Evolutionary conservation across 192 early-diverging fungal species (phyloP), one percentile per base, ranked within the genome.

Genomic region (Endogone sp.): DNA sequence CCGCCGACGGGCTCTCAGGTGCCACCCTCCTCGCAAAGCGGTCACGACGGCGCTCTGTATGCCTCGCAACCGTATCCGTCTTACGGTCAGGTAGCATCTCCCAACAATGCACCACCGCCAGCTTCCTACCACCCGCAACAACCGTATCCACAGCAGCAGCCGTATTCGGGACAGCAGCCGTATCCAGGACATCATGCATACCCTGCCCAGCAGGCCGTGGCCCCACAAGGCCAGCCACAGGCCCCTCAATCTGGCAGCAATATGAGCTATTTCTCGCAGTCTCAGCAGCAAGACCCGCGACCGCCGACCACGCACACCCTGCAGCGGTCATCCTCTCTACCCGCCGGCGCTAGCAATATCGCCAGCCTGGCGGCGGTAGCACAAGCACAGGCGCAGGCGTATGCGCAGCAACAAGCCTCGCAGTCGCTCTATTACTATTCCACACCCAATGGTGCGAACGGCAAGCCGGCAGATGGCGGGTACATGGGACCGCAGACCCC

Each of bases 391-490:
- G 37, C 37, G 44, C 56, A 55, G 27, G 55, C 55, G 31, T n/a
- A 30, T 28, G 56, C 65, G 25, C 23, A 55, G 22, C 23, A 55
- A 25, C 65, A 67, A 67, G 26, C 49, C 31, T 67, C 65, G 29
- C 65, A 67, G 26, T 67, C 65, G 29, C 37, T 67, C 6, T 67
- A 67, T 56, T 58, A 67, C 31, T 67, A 67, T n/a, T 58, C 65
- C 20, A 67, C 65, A 32, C 65, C 65, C 65, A 67, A 54, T 56
- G 65, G 29, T 24, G 56, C 65, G 25, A 31, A 55, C 13, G 30
- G 56, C 27, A 57, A 58, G 23, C 55, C 22, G 22, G 30, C 37
- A 22, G 59, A 56, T 67, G 55, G 30, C 37, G 56, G 37, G 55
- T 56, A 44, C 37, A n/a, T 58, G 56, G n/a, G 65, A 54, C 16